Conservation (phyloP, 805 yeast genomes). For the Lachancea sp. region DNA sequence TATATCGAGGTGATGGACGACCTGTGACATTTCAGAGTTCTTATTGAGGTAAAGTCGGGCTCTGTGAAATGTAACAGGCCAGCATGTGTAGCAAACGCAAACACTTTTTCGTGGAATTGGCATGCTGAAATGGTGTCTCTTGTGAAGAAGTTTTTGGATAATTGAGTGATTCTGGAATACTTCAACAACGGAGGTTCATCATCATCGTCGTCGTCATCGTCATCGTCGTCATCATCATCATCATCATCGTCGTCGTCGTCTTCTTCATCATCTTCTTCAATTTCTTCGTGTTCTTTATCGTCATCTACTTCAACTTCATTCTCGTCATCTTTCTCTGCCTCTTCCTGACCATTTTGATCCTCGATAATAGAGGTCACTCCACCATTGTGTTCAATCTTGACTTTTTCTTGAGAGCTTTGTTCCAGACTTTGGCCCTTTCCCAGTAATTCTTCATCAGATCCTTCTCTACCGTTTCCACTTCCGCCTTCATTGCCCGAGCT, state of each 20-base stretch:
- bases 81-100: constrained; percentile 84
- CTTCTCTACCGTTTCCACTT: too few species aligned
- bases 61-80: constrained; percentile 69
- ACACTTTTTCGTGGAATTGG: constrained; percentile 49
- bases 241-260: constrained; percentile 29
- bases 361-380: constrained; percentile 7
- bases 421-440: too few species aligned
- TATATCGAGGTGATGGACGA: constrained; percentile 69
- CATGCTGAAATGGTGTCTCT: constrained; percentile 76
- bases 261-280: constrained; percentile 16
- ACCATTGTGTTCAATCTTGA: too few species aligned
- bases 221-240: constrained; percentile 32
- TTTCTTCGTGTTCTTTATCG: constrained; percentile 5
- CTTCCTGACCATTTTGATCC: constrained; percentile 20
- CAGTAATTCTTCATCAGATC: too few species aligned
- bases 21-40: constrained; percentile 77
- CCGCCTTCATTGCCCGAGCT: too few species aligned
- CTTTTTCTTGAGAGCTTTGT: too few species aligned
- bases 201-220: constrained; percentile 40
- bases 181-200: constrained; percentile 67
- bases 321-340: constrained; percentile 11
- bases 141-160: constrained; percentile 65
- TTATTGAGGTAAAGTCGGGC: constrained; percentile 51
- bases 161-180: constrained; percentile 59
- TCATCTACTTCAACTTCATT: constrained; percentile 11